Conservation (phyloP, 345 rosid species). For the Garcia nutans region DNA sequence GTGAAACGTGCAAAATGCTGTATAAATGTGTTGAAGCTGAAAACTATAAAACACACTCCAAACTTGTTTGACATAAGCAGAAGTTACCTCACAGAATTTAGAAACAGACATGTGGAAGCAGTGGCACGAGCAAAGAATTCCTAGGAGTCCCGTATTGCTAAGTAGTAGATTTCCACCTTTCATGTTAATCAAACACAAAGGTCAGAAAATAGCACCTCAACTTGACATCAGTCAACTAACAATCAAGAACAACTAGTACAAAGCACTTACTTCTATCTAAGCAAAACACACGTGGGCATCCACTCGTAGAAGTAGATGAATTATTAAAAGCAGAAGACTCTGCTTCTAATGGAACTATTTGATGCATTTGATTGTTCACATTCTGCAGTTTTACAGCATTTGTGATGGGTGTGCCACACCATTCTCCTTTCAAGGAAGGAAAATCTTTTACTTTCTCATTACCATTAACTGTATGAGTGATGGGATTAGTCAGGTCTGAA, state of each 20-base stretch:
- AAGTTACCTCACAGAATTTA: slow-evolving; percentile 52
- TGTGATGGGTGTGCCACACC: slow-evolving; percentile 6
- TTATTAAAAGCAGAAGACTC: slow-evolving; percentile 22
- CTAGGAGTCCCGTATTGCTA: slow-evolving; percentile 46
- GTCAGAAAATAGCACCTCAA: slow-evolving; percentile 2
- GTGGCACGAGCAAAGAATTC: slow-evolving; percentile 53
- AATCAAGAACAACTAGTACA: not conserved
- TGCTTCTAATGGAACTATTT: slow-evolving; percentile 21
- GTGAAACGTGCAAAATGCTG: not conserved
- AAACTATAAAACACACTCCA: not conserved
- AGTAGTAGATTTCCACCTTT: slow-evolving; percentile 55
- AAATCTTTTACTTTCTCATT: slow-evolving; percentile 28
- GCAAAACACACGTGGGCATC: slow-evolving; percentile 44
- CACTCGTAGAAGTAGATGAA: slow-evolving; percentile 22
- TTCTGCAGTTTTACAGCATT: slow-evolving; percentile 23
- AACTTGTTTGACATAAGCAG: not conserved
- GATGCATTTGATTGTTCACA: slow-evolving; percentile 11
- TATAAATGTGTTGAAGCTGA: not conserved
- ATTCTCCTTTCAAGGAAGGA: slow-evolving; percentile 22
- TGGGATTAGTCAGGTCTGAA: slow-evolving; percentile 27
- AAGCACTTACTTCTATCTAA: slow-evolving; percentile 42
- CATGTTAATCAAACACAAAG: slow-evolving; percentile 17
- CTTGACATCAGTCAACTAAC: not conserved
- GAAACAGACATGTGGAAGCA: slow-evolving; percentile 48
- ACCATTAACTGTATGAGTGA: slow-evolving; percentile 21